Conservation (phyloP, 2,329 filamentous ascomycete species). For the Fusarium udum region DNA sequence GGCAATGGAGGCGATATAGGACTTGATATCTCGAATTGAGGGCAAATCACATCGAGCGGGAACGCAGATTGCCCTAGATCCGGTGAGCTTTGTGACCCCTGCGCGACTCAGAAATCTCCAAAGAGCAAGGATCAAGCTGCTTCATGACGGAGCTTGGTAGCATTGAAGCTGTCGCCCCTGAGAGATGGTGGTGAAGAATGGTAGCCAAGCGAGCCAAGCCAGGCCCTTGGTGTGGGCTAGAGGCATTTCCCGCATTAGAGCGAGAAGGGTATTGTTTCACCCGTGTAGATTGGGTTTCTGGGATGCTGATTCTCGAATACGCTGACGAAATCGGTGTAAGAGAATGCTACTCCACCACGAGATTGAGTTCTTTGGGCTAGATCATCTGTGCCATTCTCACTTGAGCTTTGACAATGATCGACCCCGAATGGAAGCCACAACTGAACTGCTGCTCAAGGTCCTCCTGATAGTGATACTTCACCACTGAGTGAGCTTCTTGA, state of each 20-base stretch:
- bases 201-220: slow-evolving; percentile 34
- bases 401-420: background rate
- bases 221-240: slow-evolving; percentile 15
- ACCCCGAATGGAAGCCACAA: slow-evolving; percentile 6
- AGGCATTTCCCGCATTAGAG: slow-evolving; percentile 29
- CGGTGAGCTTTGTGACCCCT: slow-evolving; percentile 12
- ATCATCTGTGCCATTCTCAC: background rate
- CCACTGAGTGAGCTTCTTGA: slow-evolving; percentile 3
- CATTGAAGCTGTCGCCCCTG: slow-evolving; percentile 29
- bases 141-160: slow-evolving; percentile 35
- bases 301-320: background rate
- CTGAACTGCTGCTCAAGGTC: background rate
- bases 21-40: slow-evolving; percentile 29
- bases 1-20: slow-evolving; percentile 28
- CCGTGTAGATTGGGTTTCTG: slow-evolving; percentile 16
- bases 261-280: slow-evolving; percentile 35
- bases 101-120: slow-evolving; percentile 21
- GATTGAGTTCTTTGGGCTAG: background rate
- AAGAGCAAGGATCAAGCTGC: slow-evolving; percentile 28
- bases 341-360: background rate
- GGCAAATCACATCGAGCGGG: slow-evolving; percentile 29
- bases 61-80: slow-evolving; percentile 23
- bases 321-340: slow-evolving; percentile 3
- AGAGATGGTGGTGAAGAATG: slow-evolving; percentile 18
- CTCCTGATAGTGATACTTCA: background rate